These are phyloP conservation scores for Micromonas pusilla DNA, from an alignment of 139 green algal species.

Conservation along the genomic window DNA sequence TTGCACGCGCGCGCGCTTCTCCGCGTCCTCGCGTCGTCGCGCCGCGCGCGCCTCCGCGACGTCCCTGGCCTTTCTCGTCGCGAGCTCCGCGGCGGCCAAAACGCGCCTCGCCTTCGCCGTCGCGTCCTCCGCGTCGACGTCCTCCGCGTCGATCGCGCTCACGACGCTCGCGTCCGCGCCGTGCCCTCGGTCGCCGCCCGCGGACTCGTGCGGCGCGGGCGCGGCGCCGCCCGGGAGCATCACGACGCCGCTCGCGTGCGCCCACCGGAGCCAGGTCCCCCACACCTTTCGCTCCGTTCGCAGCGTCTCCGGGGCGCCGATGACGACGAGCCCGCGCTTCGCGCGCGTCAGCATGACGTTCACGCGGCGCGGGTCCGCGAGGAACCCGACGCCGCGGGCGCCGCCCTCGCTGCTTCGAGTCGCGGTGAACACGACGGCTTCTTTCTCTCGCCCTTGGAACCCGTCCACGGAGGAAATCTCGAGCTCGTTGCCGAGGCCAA, in stretches of 20 bases:
- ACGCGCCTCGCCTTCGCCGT: too few relatives aligned
- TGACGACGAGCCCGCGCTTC: slow-evolving; percentile 56
- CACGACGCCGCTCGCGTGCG: not conserved
- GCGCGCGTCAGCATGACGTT: slow-evolving; percentile 88
- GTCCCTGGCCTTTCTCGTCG: too few relatives aligned
- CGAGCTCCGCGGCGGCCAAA: too few relatives aligned
- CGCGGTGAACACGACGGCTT: slow-evolving; percentile 78
- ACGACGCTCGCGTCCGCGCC: not conserved
- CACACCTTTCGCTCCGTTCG: not conserved
- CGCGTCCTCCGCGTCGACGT: too few relatives aligned
- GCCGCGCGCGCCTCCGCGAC: too few relatives aligned
- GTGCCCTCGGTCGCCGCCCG: not conserved
- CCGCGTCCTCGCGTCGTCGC: too few relatives aligned
- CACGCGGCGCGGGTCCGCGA: slow-evolving; percentile 70
- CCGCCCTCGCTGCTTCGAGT: slow-evolving; percentile 66
- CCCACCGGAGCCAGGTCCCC: slow-evolving; percentile 9
- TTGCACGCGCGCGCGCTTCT: too few relatives aligned
- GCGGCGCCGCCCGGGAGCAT: not conserved
- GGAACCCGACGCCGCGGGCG: slow-evolving; percentile 63
- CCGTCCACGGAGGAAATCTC: slow-evolving; percentile 41
- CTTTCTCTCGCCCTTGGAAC: slow-evolving; percentile 84
- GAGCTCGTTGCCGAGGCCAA: not conserved
- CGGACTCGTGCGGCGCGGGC: not conserved
- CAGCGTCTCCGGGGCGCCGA: slow-evolving; percentile 50
- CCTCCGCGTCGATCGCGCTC: too few relatives aligned